Evolutionary conservation across 257 asterid species (phyloP).

Genomic region (Forsythia viridissima): DNA sequence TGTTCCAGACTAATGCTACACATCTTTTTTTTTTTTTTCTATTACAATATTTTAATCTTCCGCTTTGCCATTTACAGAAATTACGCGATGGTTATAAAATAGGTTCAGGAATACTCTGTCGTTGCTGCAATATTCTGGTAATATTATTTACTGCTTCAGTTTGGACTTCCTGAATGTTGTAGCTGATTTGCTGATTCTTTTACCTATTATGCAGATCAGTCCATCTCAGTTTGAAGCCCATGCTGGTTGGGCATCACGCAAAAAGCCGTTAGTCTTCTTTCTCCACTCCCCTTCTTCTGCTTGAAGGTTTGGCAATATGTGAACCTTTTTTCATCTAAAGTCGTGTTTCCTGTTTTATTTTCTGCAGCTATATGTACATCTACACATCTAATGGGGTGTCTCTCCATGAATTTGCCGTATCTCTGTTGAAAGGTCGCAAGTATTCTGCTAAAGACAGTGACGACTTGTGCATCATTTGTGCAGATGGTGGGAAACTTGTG

Average conservation of each 20-base stretch:
- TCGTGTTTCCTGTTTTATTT: slow-evolving; percentile 25
- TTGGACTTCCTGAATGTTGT: slow-evolving; percentile 18
- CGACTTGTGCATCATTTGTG: slow-evolving; percentile 95
- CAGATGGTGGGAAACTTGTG: slow-evolving; percentile 98
- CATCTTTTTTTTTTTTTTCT: not conserved
- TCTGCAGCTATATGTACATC: slow-evolving; percentile 87
- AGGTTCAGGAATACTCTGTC: slow-evolving; percentile 84
- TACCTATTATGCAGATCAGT: slow-evolving; percentile 70
- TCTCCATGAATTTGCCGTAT: slow-evolving; percentile 86
- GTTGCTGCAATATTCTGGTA: slow-evolving; percentile 91
- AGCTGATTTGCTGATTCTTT: slow-evolving; percentile 23
- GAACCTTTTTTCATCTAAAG: slow-evolving; percentile 5
- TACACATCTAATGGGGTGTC: slow-evolving; percentile 98
- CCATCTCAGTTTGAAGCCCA: slow-evolving; percentile 98
- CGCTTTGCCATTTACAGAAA: slow-evolving; percentile 50
- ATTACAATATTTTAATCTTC: slow-evolving; percentile 26
- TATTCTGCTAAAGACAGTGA: slow-evolving; percentile 71
- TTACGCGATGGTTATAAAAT: slow-evolving; percentile 84
- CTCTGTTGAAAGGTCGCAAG: slow-evolving; percentile 80
- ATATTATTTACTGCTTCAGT: slow-evolving; percentile 15
- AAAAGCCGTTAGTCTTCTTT: slow-evolving; percentile 77
- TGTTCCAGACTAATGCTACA: slow-evolving; percentile 30
- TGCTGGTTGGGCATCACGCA: slow-evolving; percentile 99
- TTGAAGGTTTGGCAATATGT: slow-evolving; percentile 13
- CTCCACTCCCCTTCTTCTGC: not conserved